Conservation (phyloP, 805 yeast species). For the Candida piceae region DNA sequence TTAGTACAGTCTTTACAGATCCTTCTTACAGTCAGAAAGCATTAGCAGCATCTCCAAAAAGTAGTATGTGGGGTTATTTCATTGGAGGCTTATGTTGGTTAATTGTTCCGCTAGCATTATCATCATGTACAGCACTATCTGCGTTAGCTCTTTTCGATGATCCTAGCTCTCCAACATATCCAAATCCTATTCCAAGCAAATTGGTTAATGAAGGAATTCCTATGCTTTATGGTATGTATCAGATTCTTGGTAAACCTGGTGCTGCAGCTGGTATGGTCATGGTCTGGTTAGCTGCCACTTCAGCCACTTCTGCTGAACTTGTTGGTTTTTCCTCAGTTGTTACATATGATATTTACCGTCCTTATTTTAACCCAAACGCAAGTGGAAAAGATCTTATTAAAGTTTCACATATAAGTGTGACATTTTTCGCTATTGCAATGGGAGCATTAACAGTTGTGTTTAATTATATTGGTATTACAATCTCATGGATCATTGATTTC, state of each 20-base stretch:
- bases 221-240: slow-evolving; percentile 30
- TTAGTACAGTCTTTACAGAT: slow-evolving; percentile 26
- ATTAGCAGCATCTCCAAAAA: slow-evolving; percentile 24
- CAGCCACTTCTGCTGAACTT: slow-evolving; percentile 38
- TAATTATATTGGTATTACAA: slow-evolving; percentile 37
- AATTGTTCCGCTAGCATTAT: slow-evolving; percentile 28
- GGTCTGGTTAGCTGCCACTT: slow-evolving; percentile 38
- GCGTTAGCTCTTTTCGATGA: slow-evolving; percentile 30
- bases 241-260: slow-evolving; percentile 34
- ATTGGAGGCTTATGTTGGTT: slow-evolving; percentile 31
- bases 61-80: slow-evolving; percentile 28
- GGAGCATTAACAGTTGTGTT: slow-evolving; percentile 35
- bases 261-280: slow-evolving; percentile 38
- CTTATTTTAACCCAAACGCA: slow-evolving; percentile 36
- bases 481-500: slow-evolving; percentile 37
- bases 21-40: slow-evolving; percentile 29
- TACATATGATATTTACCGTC: slow-evolving; percentile 36
- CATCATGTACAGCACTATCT: slow-evolving; percentile 30
- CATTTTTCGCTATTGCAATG: slow-evolving; percentile 40
- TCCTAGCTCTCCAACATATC: slow-evolving; percentile 37
- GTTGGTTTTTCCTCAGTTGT: slow-evolving; percentile 37
- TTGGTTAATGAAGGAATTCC: slow-evolving; percentile 39
- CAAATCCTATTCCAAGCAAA: slow-evolving; percentile 31
- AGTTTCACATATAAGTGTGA: slow-evolving; percentile 31
- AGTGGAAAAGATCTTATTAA: slow-evolving; percentile 32